A percentile compares a stretch with the other conserved stretches of the same genome.
Evolutionary conservation across 1,284 basidiomycete species (phyloP).

Genomic region (Malassezia equina): DNA sequence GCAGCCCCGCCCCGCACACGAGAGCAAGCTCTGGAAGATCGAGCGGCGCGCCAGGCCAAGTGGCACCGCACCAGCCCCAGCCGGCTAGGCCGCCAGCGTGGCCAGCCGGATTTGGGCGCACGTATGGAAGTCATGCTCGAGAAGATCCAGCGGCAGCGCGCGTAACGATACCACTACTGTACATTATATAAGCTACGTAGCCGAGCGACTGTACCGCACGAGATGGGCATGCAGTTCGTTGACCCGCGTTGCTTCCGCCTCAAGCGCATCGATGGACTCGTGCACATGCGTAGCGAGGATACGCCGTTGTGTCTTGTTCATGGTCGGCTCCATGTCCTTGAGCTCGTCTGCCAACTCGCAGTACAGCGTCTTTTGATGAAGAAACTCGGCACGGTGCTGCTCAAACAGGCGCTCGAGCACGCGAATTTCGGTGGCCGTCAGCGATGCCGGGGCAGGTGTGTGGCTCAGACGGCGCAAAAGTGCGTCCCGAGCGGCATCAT

Average conservation of each 20-base stretch:
- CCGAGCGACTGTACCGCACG: constrained; percentile 2
- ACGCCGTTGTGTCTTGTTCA: constrained; percentile 26
- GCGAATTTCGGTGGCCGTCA: constrained; percentile 3
- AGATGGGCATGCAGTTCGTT: constrained; percentile 20
- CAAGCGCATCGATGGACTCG: constrained; percentile 38
- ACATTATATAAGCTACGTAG: constrained; percentile 2
- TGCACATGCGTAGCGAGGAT: constrained; percentile 40
- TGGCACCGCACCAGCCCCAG: constrained; percentile 41
- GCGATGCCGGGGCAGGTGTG: background rate
- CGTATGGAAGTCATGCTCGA: constrained; percentile 45
- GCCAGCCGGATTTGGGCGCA: constrained; percentile 42
- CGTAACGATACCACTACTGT: background rate
- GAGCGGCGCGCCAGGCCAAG: constrained; percentile 27
- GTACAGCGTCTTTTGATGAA: constrained; percentile 38
- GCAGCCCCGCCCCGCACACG: constrained; percentile 23
- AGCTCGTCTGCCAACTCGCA: constrained; percentile 43
- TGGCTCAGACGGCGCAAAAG: constrained; percentile 10
- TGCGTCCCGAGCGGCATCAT: constrained; percentile 3
- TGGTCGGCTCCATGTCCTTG: constrained; percentile 31
- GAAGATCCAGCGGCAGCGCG: constrained; percentile 24
- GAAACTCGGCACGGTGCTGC: constrained; percentile 42
- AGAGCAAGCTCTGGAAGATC: constrained; percentile 29
- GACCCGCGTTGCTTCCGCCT: constrained; percentile 37
- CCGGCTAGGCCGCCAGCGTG: constrained; percentile 27
- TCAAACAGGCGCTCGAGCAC: constrained; percentile 17